Evolutionary conservation across 371 early-diverging fungal genomes (phyloP), one percentile per base, ranked within the genome.

Genomic region (Zopfochytrium polystomum): DNA sequence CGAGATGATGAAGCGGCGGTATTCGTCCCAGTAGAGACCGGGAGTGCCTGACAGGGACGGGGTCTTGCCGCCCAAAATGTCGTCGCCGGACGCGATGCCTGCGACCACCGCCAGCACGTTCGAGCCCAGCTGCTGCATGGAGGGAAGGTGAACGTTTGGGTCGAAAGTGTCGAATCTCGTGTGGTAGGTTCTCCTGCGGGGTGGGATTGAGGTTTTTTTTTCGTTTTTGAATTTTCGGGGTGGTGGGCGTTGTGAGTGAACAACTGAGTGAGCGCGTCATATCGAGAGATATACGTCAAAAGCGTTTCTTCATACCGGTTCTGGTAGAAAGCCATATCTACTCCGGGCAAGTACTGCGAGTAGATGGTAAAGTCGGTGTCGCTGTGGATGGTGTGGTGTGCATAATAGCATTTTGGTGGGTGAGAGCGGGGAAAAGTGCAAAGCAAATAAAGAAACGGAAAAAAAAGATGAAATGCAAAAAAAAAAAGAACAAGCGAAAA

Each of bases 291-390:
- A n/a, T n/a, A n/a, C n/a, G n/a, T n/a, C n/a, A n/a, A n/a, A n/a
- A n/a, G n/a, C n/a, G n/a, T n/a, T n/a, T n/a, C n/a, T n/a, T n/a
- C 7, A 27, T 63, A 63, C 5, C 72, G 53, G 33, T 63, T 11
- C n/a, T 34, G 43, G 38, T 68, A 67, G 45, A 77, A 77, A 2
- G 76, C 74, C 20, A 67, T 52, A 50, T 71, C 70, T 15, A 72
- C 23, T 18, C 74, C 77, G 13, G 68, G 64, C 2, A 55, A 29
- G 2, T 56, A 53, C 3, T 34, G 18, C 20, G 52, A 42, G 50
- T 70, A 77, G 2, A 68, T 60, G 3, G 57, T 11, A 46, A 50
- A 68, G 55, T 77, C 74, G 11, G 77, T 77, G 45, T 66, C 67
- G 43, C 69, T 58, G 7, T 26, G n/a, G n/a, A n/a, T n/a, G n/a